Percentiles rank a stretch among this genome's conserved stretches.
These are phyloP conservation scores for Flaveria floridana DNA, from an alignment of 140 eudicot species.

Conservation along the genomic window DNA sequence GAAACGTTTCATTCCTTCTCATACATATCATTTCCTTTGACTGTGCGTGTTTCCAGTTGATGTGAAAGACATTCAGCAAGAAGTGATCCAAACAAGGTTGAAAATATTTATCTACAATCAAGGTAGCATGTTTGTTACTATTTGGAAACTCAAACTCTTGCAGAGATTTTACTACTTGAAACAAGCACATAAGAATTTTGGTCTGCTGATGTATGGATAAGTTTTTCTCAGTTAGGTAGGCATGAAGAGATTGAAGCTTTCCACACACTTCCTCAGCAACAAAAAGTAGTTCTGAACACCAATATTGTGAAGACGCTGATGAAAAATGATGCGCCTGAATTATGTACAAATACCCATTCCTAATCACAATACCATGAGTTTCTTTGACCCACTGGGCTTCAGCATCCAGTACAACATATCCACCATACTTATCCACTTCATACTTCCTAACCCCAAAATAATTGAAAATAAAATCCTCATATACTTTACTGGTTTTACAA, in stretches of 20 bases:
- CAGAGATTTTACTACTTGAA: constrained; percentile 35
- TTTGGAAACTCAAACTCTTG: constrained; percentile 18
- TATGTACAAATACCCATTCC: constrained; percentile 25
- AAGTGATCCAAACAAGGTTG: constrained; percentile 27
- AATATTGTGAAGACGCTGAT: constrained; percentile 36
- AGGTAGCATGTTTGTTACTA: not conserved
- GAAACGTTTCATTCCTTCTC: constrained; percentile 35
- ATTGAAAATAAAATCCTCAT: constrained; percentile 35
- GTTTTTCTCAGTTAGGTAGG: not conserved
- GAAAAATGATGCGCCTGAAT: constrained; percentile 27
- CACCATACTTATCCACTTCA: not conserved
- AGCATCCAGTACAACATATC: constrained; percentile 34
- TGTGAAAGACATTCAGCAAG: constrained; percentile 33
- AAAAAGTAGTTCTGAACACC: constrained; percentile 42
- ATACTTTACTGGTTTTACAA: not conserved
- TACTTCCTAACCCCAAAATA: constrained; percentile 58
- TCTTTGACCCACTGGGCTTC: constrained; percentile 57
- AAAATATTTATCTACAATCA: constrained; percentile 10
- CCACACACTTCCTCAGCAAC: constrained; percentile 44
- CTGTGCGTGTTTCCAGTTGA: constrained; percentile 36
- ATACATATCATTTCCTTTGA: constrained; percentile 40
- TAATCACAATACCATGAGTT: constrained; percentile 15
- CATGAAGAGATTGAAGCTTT: constrained; percentile 37
- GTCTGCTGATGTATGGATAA: constrained; percentile 37
- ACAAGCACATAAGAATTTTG: constrained; percentile 28